Evolutionary conservation across 768 basidiomycete species (phyloP), one percentile per base, ranked within the genome.

Genomic region (Leccinum ochraceum): DNA sequence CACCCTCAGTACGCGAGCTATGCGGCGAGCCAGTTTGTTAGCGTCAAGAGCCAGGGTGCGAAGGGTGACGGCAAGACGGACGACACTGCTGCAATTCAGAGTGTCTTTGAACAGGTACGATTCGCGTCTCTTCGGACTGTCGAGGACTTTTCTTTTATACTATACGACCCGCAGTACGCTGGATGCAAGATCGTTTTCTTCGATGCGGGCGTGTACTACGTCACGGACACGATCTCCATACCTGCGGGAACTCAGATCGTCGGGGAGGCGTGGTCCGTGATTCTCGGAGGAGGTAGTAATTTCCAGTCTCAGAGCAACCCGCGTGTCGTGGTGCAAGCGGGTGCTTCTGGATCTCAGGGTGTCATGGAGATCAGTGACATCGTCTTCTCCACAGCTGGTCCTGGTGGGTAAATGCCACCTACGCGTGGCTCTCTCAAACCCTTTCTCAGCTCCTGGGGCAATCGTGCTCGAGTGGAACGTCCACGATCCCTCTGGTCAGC

Each of bases 181-280:
- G 86, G 86, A 9, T 85, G 86, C 79, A 90, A 87, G 67, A 86
- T 94, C 68, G 85, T 93, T 53, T 92, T 90, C 78, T 85, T 92
- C 68, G 90, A 93, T 63, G 87, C 88, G 1, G 83, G 83, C 4
- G 77, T 76, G 11, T 83, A 83, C 73, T 64, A 77, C 49, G 74
- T 83, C 58, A 76, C 78, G 20, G 20, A 76, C 60, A 84, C 82
- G 17, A 74, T 84, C 54, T 71, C 67, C 28, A 78, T 84, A 46
- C 82, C 83, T 20, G 75, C 77, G 2, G 81, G 80, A 48, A 71
- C 79, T 13, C 79, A 76, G 53, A 67, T 84, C 42, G 77, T 80
- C 13, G 82, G 82, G 32, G 82, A 84, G 64, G 79, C 71, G 14
- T 83, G 82, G 83, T 66, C 79, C 1, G 74, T 76, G 32, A 81